Evolutionary conservation across 2,329 filamentous ascomycete genomes (phyloP).

Genomic region (Pestalotiopsis sp.): DNA sequence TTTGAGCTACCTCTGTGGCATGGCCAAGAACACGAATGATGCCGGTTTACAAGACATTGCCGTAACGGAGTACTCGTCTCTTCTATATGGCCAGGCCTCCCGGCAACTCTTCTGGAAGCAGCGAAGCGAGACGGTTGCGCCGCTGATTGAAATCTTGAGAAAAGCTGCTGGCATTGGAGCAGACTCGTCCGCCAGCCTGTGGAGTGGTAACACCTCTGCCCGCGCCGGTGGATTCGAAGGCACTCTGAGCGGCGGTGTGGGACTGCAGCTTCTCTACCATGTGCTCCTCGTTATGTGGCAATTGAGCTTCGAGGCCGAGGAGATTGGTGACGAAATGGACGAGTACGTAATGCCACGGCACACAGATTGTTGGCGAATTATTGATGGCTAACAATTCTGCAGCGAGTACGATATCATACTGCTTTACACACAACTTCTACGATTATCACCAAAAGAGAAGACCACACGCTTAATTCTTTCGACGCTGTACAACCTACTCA

Average conservation of each 20-base stretch:
- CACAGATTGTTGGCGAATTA: neutral
- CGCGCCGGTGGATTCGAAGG: constrained; percentile 67
- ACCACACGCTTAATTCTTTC: constrained; percentile 90
- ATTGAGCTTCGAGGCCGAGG: constrained; percentile 87
- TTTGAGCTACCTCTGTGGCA: constrained; percentile 81
- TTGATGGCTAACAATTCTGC: constrained; percentile 27
- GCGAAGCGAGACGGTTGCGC: constrained; percentile 79
- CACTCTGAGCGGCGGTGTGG: constrained; percentile 77
- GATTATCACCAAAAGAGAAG: constrained; percentile 95
- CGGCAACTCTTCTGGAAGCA: constrained; percentile 90
- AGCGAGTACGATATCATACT: constrained; percentile 93
- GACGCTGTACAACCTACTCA: constrained; percentile 84
- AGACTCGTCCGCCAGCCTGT: constrained; percentile 62
- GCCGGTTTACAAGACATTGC: constrained; percentile 93
- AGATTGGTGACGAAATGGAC: constrained; percentile 75
- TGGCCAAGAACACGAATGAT: constrained; percentile 79
- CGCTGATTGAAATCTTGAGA: constrained; percentile 80
- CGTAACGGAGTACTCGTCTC: constrained; percentile 84
- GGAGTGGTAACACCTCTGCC: constrained; percentile 56
- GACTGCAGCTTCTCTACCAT: constrained; percentile 91
- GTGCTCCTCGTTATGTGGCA: constrained; percentile 95
- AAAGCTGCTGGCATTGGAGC: constrained; percentile 74
- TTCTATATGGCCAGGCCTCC: constrained; percentile 75
- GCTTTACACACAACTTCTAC: constrained; percentile 89
- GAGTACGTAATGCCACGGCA: constrained; percentile 59